phyloP scores from a whole-genome alignment of 2,329 filamentous ascomycete genomes.

The Colletotrichum sp. region DNA sequence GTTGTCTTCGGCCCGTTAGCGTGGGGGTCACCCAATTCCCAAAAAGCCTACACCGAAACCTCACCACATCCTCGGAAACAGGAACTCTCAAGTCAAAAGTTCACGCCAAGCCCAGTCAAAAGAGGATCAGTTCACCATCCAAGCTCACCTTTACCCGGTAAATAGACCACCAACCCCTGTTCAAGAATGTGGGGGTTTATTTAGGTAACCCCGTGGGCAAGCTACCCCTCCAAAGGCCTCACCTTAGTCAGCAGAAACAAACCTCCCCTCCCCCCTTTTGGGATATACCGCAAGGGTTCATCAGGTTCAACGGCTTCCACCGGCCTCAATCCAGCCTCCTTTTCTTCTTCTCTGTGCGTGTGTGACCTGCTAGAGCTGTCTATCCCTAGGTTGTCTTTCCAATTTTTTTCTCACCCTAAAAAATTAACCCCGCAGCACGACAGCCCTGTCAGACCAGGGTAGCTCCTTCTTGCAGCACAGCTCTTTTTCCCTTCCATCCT shows the following conservation, averaged over 20 bases:
- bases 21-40: background rate
- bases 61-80: background rate
- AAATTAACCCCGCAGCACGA: background rate
- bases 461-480: background rate
- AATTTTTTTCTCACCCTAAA: background rate
- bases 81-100: background rate
- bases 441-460: background rate
- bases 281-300: background rate
- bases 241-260: background rate
- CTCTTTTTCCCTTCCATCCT: background rate
- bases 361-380: background rate
- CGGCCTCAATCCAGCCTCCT: background rate
- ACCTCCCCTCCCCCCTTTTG: background rate
- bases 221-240: background rate
- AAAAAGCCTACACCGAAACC: background rate
- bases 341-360: background rate
- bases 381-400: background rate
- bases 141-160: background rate
- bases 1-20: background rate
- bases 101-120: background rate
- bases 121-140: background rate
- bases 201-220: background rate
- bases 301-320: background rate
- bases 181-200: background rate
- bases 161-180: background rate